phyloP scores from a whole-genome alignment of 2,329 filamentous ascomycete species.

The Lecanicillium sp. region DNA sequence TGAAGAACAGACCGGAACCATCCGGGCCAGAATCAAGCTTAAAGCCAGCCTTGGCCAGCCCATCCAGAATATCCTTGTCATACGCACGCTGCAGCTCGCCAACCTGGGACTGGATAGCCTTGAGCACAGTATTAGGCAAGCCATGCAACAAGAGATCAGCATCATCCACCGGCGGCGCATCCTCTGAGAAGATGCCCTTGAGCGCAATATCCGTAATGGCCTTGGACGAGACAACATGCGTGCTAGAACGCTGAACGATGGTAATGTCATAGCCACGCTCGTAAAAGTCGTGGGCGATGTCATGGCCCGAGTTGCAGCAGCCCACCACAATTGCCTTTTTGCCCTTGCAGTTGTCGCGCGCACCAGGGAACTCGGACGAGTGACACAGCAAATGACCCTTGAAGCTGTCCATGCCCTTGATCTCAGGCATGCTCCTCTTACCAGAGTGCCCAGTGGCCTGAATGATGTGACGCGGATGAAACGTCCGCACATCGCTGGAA shows the following conservation, averaged over 20 bases:
- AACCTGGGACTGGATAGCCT: slow-evolving; percentile 43
- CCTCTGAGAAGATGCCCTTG: slow-evolving; percentile 40
- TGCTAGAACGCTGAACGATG: slow-evolving; percentile 60
- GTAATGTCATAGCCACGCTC: slow-evolving; percentile 61
- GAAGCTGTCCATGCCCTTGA: slow-evolving; percentile 51
- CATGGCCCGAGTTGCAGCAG: slow-evolving; percentile 60
- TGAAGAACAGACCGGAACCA: slow-evolving; percentile 43
- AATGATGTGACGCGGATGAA: slow-evolving; percentile 56
- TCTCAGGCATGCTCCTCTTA: slow-evolving; percentile 50
- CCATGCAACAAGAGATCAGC: slow-evolving; percentile 54
- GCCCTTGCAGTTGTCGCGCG: slow-evolving; percentile 33
- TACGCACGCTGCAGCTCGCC: slow-evolving; percentile 22
- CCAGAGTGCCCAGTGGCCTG: slow-evolving; percentile 62
- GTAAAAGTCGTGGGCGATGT: slow-evolving; percentile 60
- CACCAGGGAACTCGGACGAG: slow-evolving; percentile 51
- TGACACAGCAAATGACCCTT: slow-evolving; percentile 53
- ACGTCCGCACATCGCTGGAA: slow-evolving; percentile 38
- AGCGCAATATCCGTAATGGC: slow-evolving; percentile 44
- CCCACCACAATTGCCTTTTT: slow-evolving; percentile 60
- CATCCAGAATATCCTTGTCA: slow-evolving; percentile 30
- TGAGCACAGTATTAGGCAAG: slow-evolving; percentile 50
- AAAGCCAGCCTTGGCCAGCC: slow-evolving; percentile 49
- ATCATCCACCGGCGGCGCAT: slow-evolving; percentile 53
- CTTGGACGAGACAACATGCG: slow-evolving; percentile 52
- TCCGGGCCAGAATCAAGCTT: slow-evolving; percentile 44